Conservation (phyloP, 139 green algal genomes). For the Micractinium conductrix region DNA sequence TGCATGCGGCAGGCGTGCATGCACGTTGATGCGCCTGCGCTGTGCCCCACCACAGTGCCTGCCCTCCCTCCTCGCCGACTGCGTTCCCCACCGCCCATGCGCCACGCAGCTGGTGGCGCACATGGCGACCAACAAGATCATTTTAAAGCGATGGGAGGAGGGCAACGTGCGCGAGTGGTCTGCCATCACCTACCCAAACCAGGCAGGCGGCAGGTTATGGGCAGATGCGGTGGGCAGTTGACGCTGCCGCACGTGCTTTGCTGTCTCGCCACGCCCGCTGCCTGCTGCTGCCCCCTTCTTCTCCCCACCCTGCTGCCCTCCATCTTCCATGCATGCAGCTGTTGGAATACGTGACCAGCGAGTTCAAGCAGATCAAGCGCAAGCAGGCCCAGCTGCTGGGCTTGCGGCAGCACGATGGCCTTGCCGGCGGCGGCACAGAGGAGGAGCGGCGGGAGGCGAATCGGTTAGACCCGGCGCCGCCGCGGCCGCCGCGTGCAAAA, state of each 20-base stretch:
- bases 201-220: not conserved
- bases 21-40: not conserved
- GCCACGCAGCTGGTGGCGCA: slow-evolving; percentile 80
- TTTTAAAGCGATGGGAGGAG: slow-evolving; percentile 47
- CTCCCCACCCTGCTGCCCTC: too few relatives aligned
- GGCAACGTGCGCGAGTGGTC: slow-evolving; percentile 60
- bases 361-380: slow-evolving; percentile 73
- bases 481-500: not conserved
- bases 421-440: not conserved
- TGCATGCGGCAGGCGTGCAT: not conserved
- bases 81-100: not conserved
- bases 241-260: too few relatives aligned
- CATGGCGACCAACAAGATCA: slow-evolving; percentile 67
- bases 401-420: not conserved
- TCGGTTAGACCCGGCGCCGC: not conserved
- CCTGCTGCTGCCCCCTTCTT: not conserved
- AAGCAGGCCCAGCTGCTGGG: slow-evolving; percentile 73
- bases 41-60: not conserved
- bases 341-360: slow-evolving; percentile 47
- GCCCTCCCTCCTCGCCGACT: not conserved
- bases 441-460: slow-evolving; percentile 9
- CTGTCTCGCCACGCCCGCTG: not conserved
- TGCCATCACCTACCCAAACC: slow-evolving; percentile 79
- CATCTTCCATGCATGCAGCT: slow-evolving; percentile 30
- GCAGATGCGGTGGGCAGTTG: not conserved